phyloP scores from a whole-genome alignment of 495 filamentous ascomycete genomes.

The Penicillium goetzii region DNA sequence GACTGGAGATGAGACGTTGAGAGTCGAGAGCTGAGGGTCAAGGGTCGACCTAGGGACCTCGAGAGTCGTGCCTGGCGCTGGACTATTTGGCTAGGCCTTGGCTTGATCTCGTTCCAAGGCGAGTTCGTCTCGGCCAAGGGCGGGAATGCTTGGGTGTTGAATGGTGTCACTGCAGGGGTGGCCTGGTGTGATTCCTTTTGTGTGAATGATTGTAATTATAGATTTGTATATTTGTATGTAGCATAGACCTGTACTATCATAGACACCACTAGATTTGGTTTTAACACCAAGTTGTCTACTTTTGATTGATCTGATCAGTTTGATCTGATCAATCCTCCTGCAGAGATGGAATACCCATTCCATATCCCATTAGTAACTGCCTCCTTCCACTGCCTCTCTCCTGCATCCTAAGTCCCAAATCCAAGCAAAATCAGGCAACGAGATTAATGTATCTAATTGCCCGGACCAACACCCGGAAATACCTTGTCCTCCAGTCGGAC shows the following conservation, averaged over 20 bases:
- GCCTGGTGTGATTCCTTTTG: not conserved
- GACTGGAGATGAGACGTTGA: no score
- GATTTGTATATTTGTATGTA: not conserved
- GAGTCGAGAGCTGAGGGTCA: no score
- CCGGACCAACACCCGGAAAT: not conserved
- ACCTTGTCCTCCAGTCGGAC: not conserved
- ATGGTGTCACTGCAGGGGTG: not conserved
- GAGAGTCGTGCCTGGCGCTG: not conserved
- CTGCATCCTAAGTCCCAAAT: not conserved
- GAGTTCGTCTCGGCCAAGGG: not conserved
- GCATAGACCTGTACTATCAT: not conserved
- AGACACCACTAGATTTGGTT: not conserved
- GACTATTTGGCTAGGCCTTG: not conserved
- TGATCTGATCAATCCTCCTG: not conserved
- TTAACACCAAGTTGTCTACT: not conserved
- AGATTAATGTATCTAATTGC: not conserved
- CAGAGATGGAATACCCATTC: not conserved
- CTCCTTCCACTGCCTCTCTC: not conserved
- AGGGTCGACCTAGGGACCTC: no score
- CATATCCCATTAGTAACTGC: not conserved
- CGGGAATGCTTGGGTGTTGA: constrained; percentile 6
- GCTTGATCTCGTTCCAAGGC: not conserved
- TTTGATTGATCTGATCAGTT: not conserved
- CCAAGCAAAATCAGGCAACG: not conserved
- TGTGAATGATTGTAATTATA: not conserved